Base-by-base conservation (phyloP, 345 rosid species). In the Acer saccharum region DNA sequence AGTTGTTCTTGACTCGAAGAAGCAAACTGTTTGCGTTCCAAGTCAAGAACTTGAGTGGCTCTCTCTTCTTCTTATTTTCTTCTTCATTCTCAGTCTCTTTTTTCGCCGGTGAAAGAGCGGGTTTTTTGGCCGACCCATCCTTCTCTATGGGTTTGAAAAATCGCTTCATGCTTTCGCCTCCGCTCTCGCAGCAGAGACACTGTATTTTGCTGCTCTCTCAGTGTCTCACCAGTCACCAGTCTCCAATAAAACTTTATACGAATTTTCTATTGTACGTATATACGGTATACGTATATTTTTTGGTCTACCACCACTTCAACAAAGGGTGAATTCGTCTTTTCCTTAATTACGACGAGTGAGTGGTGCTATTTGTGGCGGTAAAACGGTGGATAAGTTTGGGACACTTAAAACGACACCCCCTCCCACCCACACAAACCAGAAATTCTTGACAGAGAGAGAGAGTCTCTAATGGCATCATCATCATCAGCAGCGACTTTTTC, bases 21-120 rank as follows among this genome's bases (percentile, higher is more conserved):
- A 96, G 95, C 25, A 96, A 88, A 86, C 99, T 94, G 71, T 96
- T 94, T 10, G 98, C 98, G 72, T 96, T 96, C 99, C 99, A 94
- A 0, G 97, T 91, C 23, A 96, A 0, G 78, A 96, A 94, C 90
- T 90, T 96, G 60, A 87, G 73, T 4, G 97, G 97, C 79, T 92
- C 94, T 50, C 76, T 88, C 78, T 62, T 87, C 32, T 54, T 76
- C 69, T 72, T 81, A 44, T 63, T 84, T 61, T 77, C 73, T 7
- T 78, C 79, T 69, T 72, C 83, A 52, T 52, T 75, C 25, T 72
- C 83, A 44, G 63, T 63, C n/a, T 76, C 79, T n/a, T 81, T 68
- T 14, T 86, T 69, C 9, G 80, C 73, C 72, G 86, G 73, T 5
- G 88, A 82, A 60, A 87, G 83, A 17, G 89, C 43, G 10, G 97